Percentiles rank a stretch among this genome's conserved stretches.
phyloP scores from a whole-genome alignment of 345 rosid species.

The Eucalyptus tenuipes region DNA sequence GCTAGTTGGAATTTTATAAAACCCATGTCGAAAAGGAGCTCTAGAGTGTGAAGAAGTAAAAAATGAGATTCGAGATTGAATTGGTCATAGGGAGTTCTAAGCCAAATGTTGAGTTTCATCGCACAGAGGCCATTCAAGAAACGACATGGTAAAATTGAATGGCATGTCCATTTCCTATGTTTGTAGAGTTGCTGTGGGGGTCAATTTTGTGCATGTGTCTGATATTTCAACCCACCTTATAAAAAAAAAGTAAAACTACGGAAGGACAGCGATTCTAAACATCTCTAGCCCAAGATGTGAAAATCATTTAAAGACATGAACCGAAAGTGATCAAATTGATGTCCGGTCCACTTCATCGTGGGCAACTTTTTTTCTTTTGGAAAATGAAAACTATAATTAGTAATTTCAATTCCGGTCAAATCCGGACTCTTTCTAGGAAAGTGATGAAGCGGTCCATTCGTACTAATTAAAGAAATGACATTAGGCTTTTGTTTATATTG shows the following conservation, averaged over 20 bases:
- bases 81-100: rapidly evolving
- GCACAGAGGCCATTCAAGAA: neutral
- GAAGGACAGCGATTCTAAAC: neutral
- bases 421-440: neutral
- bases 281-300: neutral
- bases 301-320: neutral
- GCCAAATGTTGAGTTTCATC: neutral
- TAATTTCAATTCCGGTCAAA: neutral
- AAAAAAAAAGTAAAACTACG: too few species aligned
- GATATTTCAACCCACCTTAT: rapidly evolving
- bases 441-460: neutral
- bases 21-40: neutral
- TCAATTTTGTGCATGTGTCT: neutral
- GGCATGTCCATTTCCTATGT: neutral
- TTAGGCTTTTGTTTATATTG: neutral
- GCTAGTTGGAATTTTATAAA: neutral
- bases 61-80: neutral
- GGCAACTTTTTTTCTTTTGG: neutral
- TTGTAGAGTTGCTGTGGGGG: rapidly evolving
- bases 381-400: neutral
- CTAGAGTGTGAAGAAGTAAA: rapidly evolving
- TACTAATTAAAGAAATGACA: neutral
- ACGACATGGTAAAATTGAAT: neutral
- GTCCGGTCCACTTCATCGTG: neutral
- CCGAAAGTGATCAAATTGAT: neutral